Percentiles rank a stretch among this genome's conserved stretches.
Evolutionary conservation across 2,329 filamentous ascomycete species (phyloP).

Genomic region (Sordariomycetes sp.): DNA sequence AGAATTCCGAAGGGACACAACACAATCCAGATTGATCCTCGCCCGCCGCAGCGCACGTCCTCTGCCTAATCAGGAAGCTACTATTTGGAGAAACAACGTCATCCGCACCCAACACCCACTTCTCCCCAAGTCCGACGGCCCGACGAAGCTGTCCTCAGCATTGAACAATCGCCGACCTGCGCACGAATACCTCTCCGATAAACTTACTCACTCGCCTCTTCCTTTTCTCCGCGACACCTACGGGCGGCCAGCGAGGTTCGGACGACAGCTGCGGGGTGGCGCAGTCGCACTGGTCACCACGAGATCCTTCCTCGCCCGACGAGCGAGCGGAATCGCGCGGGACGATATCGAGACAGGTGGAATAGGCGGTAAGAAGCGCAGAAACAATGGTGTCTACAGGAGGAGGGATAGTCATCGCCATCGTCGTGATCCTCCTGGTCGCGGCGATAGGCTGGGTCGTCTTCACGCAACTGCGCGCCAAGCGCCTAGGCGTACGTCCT

Average conservation of each 20-base stretch:
- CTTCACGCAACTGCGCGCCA: slow-evolving; percentile 62
- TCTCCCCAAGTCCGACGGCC: neutral
- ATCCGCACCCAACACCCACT: neutral
- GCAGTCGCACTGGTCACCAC: neutral
- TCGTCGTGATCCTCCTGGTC: slow-evolving; percentile 50
- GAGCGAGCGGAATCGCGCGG: neutral
- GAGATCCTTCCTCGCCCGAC: neutral
- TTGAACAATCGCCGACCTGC: neutral
- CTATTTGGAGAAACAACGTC: neutral
- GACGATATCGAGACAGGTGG: neutral
- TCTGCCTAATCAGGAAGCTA: neutral
- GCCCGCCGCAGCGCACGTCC: neutral
- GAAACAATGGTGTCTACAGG: slow-evolving; percentile 6
- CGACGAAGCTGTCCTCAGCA: neutral
- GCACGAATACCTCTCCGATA: neutral
- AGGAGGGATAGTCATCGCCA: slow-evolving; percentile 45
- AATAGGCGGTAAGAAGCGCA: neutral
- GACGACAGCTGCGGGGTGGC: neutral
- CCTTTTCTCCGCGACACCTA: neutral
- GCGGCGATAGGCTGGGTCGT: slow-evolving; percentile 55
- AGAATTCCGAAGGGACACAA: neutral
- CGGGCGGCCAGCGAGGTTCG: neutral
- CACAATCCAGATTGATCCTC: neutral
- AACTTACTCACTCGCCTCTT: neutral
- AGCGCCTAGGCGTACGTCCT: slow-evolving; percentile 54